Evolutionary conservation across 2,329 filamentous ascomycete species (phyloP), one percentile per base, ranked within the genome.

Genomic region (Aureobasidium leucospermi): DNA sequence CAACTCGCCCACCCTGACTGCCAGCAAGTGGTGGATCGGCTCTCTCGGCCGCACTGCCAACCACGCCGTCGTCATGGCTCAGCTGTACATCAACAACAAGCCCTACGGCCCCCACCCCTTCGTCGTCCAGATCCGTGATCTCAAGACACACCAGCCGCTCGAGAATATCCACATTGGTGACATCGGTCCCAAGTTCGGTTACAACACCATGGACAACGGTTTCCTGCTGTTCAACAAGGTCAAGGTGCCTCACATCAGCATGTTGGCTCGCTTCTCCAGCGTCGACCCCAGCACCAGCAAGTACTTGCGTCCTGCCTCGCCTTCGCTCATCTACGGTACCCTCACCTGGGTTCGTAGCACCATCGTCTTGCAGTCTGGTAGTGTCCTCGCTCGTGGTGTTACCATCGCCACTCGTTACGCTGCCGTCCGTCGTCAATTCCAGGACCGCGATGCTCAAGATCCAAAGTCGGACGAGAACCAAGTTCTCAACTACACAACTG

Each of bases 11-110:
- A 79, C 84, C 62, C 77, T 91, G 59, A 91, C 88, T 1, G 82
- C 88, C 0, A 87, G 86, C 36, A 93, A 93, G 70, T 93, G 88
- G 88, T 92, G 89, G 89, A 90, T 90, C 66, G 89, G 89, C 1
- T 88, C 87, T 10, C 79, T 92, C 3, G 89, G 88, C 55, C 81
- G 86, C 66, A 86, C 85, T 2, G 88, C 89, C 46, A 92, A 89
- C 69, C 81, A 90, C 68, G 88, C 88, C 1, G 84, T 89, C 2
- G 87, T 92, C 3, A 90, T 92, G 80, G 88, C 89, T 0, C 88
- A 91, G 73, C 78, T 92, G 31, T 81, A 85, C 63, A 80, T 90
- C 62, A 75, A 78, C 61, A 87, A 86, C 65, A 88, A 87, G 73
- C 75, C 78, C 16, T 85, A 85, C 64, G 88, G 89, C 0, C 88